Conservation (phyloP, 345 rosid species). For the Melaleuca alternifolia region DNA sequence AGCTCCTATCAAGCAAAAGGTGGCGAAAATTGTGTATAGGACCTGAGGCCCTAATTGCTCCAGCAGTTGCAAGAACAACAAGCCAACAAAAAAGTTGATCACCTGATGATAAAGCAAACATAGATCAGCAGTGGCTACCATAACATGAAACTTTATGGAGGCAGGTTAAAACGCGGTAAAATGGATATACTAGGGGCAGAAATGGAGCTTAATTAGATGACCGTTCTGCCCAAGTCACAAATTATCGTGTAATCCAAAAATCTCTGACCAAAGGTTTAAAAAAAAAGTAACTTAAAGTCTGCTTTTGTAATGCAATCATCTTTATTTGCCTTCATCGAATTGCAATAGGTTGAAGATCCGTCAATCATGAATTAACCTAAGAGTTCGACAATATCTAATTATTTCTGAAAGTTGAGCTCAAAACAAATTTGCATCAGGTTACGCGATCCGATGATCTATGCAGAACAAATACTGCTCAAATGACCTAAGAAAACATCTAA, state of each 20-base stretch:
- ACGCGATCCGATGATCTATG: background rate
- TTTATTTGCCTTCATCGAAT: background rate
- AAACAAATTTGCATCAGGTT: background rate
- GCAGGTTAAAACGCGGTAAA: background rate
- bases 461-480: background rate
- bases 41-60: constrained; percentile 67
- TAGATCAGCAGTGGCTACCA: background rate
- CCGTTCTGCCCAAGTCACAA: background rate
- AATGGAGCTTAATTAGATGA: background rate
- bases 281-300: background rate
- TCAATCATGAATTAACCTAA: background rate
- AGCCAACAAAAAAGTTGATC: constrained; percentile 83
- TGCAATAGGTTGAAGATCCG: background rate
- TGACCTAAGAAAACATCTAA: background rate
- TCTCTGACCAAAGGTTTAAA: background rate
- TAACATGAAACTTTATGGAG: background rate
- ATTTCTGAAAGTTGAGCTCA: background rate
- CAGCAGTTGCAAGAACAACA: constrained; percentile 66
- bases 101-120: constrained; percentile 34
- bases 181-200: background rate
- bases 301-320: background rate
- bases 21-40: constrained; percentile 54
- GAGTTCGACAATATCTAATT: background rate
- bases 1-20: constrained; percentile 64
- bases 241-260: background rate